Evolutionary conservation across 2,329 filamentous ascomycete genomes (phyloP).

Genomic region (Penicillium sp.): DNA sequence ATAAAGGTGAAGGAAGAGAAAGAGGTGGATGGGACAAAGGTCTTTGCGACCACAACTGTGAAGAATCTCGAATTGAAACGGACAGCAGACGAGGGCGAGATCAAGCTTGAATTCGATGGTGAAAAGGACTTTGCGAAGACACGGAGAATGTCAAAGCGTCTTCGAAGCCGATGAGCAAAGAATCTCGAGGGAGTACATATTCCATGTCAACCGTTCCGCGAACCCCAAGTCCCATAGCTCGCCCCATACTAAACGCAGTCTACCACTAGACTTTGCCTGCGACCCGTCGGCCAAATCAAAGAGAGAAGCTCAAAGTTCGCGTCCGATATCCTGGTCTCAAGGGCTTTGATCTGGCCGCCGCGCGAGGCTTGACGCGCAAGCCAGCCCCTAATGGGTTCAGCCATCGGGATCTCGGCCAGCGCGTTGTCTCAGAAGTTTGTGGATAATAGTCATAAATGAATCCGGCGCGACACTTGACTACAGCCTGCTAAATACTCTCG

Average conservation of each 20-base stretch:
- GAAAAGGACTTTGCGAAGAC: constrained; percentile 29
- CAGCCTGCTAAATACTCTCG: too few relatives aligned
- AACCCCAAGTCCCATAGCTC: not conserved
- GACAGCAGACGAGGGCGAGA: constrained; percentile 28
- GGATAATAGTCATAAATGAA: too few relatives aligned
- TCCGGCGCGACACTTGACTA: too few relatives aligned
- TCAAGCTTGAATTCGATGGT: constrained; percentile 25
- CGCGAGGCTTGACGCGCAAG: too few relatives aligned
- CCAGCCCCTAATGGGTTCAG: too few relatives aligned
- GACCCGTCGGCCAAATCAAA: too few relatives aligned
- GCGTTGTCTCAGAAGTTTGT: too few relatives aligned
- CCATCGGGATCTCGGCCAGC: too few relatives aligned
- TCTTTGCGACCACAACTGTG: constrained; percentile 32
- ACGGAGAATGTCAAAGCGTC: constrained; percentile 38
- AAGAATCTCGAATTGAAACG: constrained; percentile 31
- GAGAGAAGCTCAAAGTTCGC: not conserved
- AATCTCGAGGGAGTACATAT: not conserved
- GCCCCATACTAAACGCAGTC: not conserved
- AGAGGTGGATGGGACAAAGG: constrained; percentile 26
- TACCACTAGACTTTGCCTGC: too few relatives aligned
- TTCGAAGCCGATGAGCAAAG: constrained; percentile 26
- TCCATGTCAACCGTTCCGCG: not conserved
- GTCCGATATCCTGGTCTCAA: too few relatives aligned
- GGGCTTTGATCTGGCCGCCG: too few relatives aligned
- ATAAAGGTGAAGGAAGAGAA: constrained; percentile 33